These are phyloP conservation scores for Echites panduratus DNA, from an alignment of 257 asterid genomes.

Conservation along the genomic window DNA sequence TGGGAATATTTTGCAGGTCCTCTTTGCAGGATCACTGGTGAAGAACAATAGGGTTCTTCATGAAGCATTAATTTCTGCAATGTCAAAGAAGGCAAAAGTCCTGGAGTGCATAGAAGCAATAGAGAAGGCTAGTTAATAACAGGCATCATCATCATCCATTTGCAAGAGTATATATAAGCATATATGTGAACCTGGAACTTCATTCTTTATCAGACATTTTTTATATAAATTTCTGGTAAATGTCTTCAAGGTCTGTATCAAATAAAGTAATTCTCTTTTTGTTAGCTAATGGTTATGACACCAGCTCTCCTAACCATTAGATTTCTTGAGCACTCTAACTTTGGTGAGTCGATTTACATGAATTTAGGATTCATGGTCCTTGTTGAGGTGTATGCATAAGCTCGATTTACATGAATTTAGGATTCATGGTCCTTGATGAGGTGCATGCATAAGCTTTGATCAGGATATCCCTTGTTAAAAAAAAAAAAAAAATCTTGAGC, in stretches of 20 bases:
- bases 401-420: too few relatives aligned
- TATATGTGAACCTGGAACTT: neutral
- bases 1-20: slow-evolving; percentile 44
- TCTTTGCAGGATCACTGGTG: slow-evolving; percentile 75
- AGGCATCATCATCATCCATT: neutral
- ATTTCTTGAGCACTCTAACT: neutral
- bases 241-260: neutral
- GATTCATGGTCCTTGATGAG: too few relatives aligned
- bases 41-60: slow-evolving; percentile 60
- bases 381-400: too few relatives aligned
- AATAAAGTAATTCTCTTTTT: neutral
- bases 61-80: slow-evolving; percentile 72
- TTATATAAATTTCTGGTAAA: neutral
- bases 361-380: too few relatives aligned
- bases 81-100: slow-evolving; percentile 77
- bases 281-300: neutral
- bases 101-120: slow-evolving; percentile 89
- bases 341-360: too few relatives aligned
- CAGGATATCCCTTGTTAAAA: too few relatives aligned
- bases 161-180: neutral
- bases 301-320: neutral
- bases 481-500: too few relatives aligned
- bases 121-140: slow-evolving; percentile 47
- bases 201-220: neutral
- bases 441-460: too few relatives aligned